Conservation (phyloP, 2,329 filamentous ascomycete species). For the Alternaria angustiovoidea region DNA sequence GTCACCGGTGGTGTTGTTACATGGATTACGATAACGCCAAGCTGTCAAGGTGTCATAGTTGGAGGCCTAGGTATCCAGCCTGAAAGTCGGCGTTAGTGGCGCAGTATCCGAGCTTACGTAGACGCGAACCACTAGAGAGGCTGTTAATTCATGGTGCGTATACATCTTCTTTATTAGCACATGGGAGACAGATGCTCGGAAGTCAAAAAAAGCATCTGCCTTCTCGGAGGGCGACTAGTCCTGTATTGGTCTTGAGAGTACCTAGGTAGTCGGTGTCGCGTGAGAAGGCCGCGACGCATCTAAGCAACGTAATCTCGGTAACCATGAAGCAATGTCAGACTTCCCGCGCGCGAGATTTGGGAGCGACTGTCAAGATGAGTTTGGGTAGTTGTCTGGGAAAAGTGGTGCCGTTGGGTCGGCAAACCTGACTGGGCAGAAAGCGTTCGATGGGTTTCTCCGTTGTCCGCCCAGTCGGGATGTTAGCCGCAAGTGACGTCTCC, state of each 20-base stretch:
- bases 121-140: not conserved
- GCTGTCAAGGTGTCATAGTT: constrained; percentile 7
- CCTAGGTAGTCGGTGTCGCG: not conserved
- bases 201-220: not conserved
- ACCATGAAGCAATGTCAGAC: not conserved
- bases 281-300: not conserved
- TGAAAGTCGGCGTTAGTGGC: constrained; percentile 12
- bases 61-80: constrained; percentile 5
- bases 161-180: not conserved
- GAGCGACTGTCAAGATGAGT: not conserved
- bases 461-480: constrained; percentile 30
- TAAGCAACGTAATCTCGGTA: not conserved
- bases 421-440: not conserved
- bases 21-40: not conserved
- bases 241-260: not conserved
- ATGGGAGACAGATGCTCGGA: not conserved
- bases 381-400: not conserved
- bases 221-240: not conserved
- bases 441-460: constrained; percentile 16
- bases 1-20: not conserved
- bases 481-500: constrained; percentile 34
- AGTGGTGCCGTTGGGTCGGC: not conserved
- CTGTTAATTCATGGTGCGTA: not conserved
- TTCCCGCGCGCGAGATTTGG: not conserved
- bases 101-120: constrained; percentile 9